Conservation (phyloP, 306 rosid species). For the Dalbergia oliveri region DNA sequence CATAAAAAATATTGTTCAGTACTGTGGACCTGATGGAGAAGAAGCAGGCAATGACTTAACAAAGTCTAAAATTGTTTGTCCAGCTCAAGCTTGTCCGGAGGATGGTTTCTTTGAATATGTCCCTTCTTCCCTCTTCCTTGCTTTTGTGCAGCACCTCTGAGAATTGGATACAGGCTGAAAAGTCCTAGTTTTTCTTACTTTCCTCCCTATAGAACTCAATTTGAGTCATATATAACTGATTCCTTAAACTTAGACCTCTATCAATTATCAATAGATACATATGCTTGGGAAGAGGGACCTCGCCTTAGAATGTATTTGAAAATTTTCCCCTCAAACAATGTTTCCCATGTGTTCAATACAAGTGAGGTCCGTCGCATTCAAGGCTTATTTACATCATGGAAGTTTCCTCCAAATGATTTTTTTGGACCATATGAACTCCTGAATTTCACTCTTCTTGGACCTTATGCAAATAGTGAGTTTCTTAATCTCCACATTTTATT, state of each 20-base stretch:
- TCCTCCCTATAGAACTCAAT: slow-evolving; percentile 53
- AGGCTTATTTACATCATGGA: slow-evolving; percentile 59
- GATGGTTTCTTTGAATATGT: slow-evolving; percentile 70
- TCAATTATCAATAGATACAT: slow-evolving; percentile 67
- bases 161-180: slow-evolving; percentile 83
- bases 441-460: slow-evolving; percentile 70
- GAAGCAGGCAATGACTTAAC: slow-evolving; percentile 28
- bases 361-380: slow-evolving; percentile 66
- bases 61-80: slow-evolving; percentile 52
- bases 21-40: slow-evolving; percentile 60
- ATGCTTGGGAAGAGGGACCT: slow-evolving; percentile 78
- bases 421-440: slow-evolving; percentile 94
- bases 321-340: slow-evolving; percentile 64
- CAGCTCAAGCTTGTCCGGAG: slow-evolving; percentile 61
- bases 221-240: slow-evolving; percentile 56
- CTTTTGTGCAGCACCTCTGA: slow-evolving; percentile 82
- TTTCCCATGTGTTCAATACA: slow-evolving; percentile 50
- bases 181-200: slow-evolving; percentile 94
- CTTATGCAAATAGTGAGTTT: slow-evolving; percentile 62
- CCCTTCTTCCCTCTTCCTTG: slow-evolving; percentile 63
- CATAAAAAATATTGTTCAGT: slow-evolving; percentile 53
- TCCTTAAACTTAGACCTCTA: slow-evolving; percentile 57
- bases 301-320: slow-evolving; percentile 82
- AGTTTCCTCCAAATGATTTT: slow-evolving; percentile 55
- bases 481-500: slow-evolving; percentile 53